Evolutionary conservation across 2,329 filamentous ascomycete genomes (phyloP), one percentile per base, ranked within the genome.

Genomic region (Cladophialophora psammophila): DNA sequence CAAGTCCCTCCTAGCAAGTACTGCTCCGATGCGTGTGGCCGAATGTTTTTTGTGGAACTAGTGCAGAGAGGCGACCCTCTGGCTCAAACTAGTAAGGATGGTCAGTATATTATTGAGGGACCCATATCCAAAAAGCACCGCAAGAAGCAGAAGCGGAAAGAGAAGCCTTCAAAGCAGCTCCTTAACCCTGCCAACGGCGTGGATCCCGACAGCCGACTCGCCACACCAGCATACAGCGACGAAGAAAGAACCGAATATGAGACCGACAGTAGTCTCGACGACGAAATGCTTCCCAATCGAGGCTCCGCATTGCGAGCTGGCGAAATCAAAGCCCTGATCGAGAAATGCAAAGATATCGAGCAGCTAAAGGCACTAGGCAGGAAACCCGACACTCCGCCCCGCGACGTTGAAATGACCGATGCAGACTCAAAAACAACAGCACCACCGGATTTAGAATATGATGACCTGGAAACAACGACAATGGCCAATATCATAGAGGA

Each of bases 11-110:
- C 75, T 3, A 83, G 81, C 74, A 84, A 84, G 71, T 84, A 84
- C 67, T 84, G 82, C 70, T 79, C 76, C n/a, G 81, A 84, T 52
- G 81, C 80, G 13, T 82, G 83, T 65, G 82, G 81, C 10, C 73
- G 75, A 13, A 80, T 83, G 69, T 84, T 82, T 66, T 69, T 68
- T 34, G 70, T 70, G 40, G 67, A 73, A 54, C 55, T 72, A 50
- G 60, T 71, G 38, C 67, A 68, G 42, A 50, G 72, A 64, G 67
- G 72, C 35, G 69, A 72, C 62, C 66, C 67, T 40, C 18, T 64
- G n/a, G 63, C 60, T 5, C 65, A 71, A 40, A 53, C 63, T 9
- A 66, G 59, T 35, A 69, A 68, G 58, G 63, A 71, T 63, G 72
- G 71, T 15, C 68, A 71, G 57, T 69, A 63, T 58, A 53, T 73